Percentiles rank a stretch among this genome's conserved stretches.
These are phyloP conservation scores for Dictyostelium citrinum DNA, from an alignment of 78 protist genomes.

Conservation along the genomic window DNA sequence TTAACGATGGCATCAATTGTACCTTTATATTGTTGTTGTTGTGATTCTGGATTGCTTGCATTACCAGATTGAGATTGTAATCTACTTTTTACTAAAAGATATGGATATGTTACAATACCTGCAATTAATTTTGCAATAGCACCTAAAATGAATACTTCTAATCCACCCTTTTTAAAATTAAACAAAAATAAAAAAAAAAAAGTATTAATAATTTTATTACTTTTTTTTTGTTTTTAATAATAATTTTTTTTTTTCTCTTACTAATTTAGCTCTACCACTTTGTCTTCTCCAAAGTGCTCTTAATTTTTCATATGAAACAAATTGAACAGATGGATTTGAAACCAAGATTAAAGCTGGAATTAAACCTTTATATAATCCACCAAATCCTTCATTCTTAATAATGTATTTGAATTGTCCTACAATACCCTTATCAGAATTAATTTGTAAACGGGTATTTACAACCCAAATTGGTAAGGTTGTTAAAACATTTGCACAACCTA, in stretches of 20 bases:
- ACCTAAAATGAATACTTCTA: conserved; percentile 74
- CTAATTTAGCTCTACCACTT: conserved; percentile 25
- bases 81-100: conserved; percentile 72
- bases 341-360: conserved; percentile 74
- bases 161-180: background rate
- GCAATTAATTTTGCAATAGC: conserved; percentile 79
- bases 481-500: conserved; percentile 52
- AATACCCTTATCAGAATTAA: conserved; percentile 56
- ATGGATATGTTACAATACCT: conserved; percentile 81
- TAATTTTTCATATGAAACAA: conserved; percentile 70
- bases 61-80: conserved; percentile 23
- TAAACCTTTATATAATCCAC: conserved; percentile 74
- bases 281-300: conserved; percentile 44
- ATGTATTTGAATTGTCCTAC: conserved; percentile 53
- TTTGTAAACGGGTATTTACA: conserved; percentile 68
- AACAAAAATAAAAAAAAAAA: background rate
- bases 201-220: no score
- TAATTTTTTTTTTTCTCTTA: background rate
- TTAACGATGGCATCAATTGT: conserved; percentile 35
- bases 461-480: conserved; percentile 80
- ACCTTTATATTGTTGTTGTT: conserved; percentile 23
- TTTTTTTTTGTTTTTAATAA: background rate
- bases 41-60: background rate
- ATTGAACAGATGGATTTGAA: conserved; percentile 78
- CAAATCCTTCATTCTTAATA: conserved; percentile 67